These are phyloP conservation scores for Globisporangium rhizosaccharum DNA, from an alignment of 352 stramenopile species.

Conservation along the genomic window DNA sequence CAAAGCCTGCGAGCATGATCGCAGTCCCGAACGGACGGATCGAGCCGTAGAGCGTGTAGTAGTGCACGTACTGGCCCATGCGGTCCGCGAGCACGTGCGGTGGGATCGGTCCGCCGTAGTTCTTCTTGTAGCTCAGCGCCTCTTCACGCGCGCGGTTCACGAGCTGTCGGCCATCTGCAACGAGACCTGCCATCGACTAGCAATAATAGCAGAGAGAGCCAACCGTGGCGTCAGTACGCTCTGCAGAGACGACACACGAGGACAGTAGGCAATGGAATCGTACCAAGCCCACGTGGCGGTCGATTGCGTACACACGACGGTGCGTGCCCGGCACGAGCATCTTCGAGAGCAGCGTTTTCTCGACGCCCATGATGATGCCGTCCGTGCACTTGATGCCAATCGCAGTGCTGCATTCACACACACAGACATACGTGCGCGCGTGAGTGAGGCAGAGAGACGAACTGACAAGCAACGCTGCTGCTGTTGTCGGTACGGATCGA, in stretches of 20 bases:
- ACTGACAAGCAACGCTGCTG: no score
- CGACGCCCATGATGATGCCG: constrained; percentile 96
- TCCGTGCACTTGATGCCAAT: constrained; percentile 98
- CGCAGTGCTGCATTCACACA: constrained; percentile 66
- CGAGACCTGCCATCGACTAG: constrained; percentile 91
- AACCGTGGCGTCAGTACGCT: not conserved
- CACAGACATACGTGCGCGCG: not conserved
- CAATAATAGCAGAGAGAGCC: not conserved
- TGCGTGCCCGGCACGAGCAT: constrained; percentile 90
- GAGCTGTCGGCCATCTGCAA: constrained; percentile 94
- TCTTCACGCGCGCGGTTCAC: constrained; percentile 95
- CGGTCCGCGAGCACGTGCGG: constrained; percentile 92
- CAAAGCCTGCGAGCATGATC: constrained; percentile 95
- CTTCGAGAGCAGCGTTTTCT: constrained; percentile 94
- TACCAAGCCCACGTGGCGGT: constrained; percentile 89
- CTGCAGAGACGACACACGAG: not conserved
- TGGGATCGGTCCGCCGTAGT: constrained; percentile 92
- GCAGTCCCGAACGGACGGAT: constrained; percentile 95
- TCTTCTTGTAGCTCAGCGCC: constrained; percentile 93
- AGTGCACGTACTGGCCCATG: constrained; percentile 97
- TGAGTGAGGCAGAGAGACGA: no score
- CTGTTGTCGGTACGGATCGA: no score
- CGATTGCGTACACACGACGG: constrained; percentile 85
- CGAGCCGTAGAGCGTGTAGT: constrained; percentile 98
- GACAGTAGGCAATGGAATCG: not conserved